Evolutionary conservation across 1,284 basidiomycete genomes (phyloP).

Genomic region (Boletellus sp.): DNA sequence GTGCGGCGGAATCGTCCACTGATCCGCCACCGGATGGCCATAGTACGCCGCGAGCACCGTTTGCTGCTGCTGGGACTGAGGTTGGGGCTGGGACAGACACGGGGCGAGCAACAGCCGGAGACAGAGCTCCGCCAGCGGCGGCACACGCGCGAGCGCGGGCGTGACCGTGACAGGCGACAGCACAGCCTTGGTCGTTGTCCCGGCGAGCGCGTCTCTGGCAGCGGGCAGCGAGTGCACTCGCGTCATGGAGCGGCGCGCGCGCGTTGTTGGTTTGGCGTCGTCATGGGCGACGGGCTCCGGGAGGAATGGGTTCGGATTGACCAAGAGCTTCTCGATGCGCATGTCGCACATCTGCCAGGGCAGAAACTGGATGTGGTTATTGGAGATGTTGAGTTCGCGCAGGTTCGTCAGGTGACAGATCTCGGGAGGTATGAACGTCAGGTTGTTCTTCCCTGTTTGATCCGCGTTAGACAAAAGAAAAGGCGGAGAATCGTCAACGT

Average conservation of each 20-base stretch:
- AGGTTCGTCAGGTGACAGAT: slow-evolving; percentile 54
- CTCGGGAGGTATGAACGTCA: slow-evolving; percentile 61
- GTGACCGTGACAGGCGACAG: slow-evolving; percentile 29
- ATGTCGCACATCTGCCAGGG: slow-evolving; percentile 63
- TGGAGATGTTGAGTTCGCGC: slow-evolving; percentile 56
- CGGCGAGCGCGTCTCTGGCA: slow-evolving; percentile 11
- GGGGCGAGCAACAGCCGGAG: slow-evolving; percentile 46
- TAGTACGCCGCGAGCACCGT: slow-evolving; percentile 34
- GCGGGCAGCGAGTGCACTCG: slow-evolving; percentile 13
- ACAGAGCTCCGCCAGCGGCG: slow-evolving; percentile 48
- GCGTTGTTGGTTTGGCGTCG: neutral
- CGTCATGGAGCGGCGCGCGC: slow-evolving; percentile 19
- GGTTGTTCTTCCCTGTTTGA: slow-evolving; percentile 38
- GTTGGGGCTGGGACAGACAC: neutral
- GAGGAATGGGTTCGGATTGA: slow-evolving; percentile 60
- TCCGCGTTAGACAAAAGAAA: neutral
- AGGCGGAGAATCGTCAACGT: slow-evolving; percentile 9
- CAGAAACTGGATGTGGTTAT: slow-evolving; percentile 56
- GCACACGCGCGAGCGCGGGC: slow-evolving; percentile 32
- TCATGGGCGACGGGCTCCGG: slow-evolving; percentile 27
- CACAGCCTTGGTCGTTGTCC: slow-evolving; percentile 8
- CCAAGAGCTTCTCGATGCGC: slow-evolving; percentile 42
- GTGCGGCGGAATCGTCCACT: slow-evolving; percentile 25
- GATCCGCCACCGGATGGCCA: slow-evolving; percentile 34
- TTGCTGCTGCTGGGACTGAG: neutral